phyloP scores from a whole-genome alignment of 2,329 filamentous ascomycete species.

The Fusarium clavum region DNA sequence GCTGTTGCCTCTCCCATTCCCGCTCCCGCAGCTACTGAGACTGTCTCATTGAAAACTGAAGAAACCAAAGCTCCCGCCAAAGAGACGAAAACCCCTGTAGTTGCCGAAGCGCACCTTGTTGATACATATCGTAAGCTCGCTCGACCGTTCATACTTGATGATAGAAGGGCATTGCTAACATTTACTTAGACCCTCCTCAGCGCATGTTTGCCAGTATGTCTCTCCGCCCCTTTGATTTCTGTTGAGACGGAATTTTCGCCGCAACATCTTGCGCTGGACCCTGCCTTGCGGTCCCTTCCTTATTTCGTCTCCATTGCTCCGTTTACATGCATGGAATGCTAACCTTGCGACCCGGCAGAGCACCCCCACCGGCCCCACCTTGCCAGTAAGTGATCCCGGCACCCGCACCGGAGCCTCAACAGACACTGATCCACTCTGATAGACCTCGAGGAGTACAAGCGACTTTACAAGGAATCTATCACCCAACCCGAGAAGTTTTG shows the following conservation, averaged over 20 bases:
- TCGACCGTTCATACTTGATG: not conserved
- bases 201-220: constrained; percentile 76
- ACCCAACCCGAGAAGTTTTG: constrained; percentile 90
- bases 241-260: constrained; percentile 18
- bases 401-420: constrained; percentile 44
- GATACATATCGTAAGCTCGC: constrained; percentile 74
- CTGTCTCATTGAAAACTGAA: constrained; percentile 22
- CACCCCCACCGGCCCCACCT: constrained; percentile 78
- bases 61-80: constrained; percentile 9
- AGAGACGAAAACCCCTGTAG: constrained; percentile 64
- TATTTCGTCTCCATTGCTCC: constrained; percentile 25
- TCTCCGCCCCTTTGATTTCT: constrained; percentile 21
- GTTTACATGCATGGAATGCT: constrained; percentile 44
- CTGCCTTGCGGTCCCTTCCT: constrained; percentile 17
- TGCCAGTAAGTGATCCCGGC: constrained; percentile 61
- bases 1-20: constrained; percentile 27
- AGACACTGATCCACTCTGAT: constrained; percentile 37
- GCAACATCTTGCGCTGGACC: constrained; percentile 7
- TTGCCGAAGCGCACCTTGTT: constrained; percentile 80
- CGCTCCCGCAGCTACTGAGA: constrained; percentile 30
- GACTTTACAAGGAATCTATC: constrained; percentile 85
- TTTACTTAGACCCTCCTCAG: constrained; percentile 66
- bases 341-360: constrained; percentile 62
- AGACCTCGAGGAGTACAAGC: constrained; percentile 76
- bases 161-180: constrained; percentile 34